These are phyloP conservation scores for Wickerhamiella lipophila DNA, from an alignment of 805 yeast genomes.

Conservation along the genomic window DNA sequence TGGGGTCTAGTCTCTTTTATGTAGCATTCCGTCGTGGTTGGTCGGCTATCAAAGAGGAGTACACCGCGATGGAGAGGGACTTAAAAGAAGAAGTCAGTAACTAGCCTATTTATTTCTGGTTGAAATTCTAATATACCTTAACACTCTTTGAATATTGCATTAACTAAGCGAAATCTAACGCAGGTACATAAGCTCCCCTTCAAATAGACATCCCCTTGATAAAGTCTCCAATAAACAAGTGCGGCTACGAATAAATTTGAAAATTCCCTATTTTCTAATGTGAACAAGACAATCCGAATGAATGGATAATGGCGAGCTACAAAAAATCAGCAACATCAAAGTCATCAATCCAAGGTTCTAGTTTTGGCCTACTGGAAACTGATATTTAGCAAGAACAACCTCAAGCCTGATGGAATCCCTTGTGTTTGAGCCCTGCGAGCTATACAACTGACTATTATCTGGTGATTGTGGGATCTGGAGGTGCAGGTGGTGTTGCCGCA, in stretches of 20 bases:
- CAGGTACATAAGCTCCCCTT: background rate
- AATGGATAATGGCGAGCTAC: too few species aligned
- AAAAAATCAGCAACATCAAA: too few species aligned
- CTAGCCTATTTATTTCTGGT: background rate
- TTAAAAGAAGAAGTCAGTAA: background rate
- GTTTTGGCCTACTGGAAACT: background rate
- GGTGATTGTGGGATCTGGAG: slow-evolving; percentile 40
- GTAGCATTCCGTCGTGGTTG: slow-evolving; percentile 38
- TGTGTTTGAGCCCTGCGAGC: background rate
- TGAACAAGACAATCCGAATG: too few species aligned
- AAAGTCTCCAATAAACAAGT: background rate
- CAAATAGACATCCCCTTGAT: background rate
- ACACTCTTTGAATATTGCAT: background rate
- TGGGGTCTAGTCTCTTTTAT: slow-evolving; percentile 44
- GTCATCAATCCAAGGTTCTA: too few species aligned
- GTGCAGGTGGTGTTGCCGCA: slow-evolving; percentile 43
- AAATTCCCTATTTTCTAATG: too few species aligned
- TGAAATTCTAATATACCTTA: background rate
- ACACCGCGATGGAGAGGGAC: slow-evolving; percentile 12
- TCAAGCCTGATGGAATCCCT: background rate
- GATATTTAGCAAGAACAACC: background rate
- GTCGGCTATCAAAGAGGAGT: slow-evolving; percentile 24
- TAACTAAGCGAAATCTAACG: background rate
- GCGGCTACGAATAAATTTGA: too few species aligned
- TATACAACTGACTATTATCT: slow-evolving; percentile 26